These are phyloP conservation scores for Drechslera avenae DNA, from an alignment of 2,329 filamentous ascomycete genomes.

Conservation along the genomic window DNA sequence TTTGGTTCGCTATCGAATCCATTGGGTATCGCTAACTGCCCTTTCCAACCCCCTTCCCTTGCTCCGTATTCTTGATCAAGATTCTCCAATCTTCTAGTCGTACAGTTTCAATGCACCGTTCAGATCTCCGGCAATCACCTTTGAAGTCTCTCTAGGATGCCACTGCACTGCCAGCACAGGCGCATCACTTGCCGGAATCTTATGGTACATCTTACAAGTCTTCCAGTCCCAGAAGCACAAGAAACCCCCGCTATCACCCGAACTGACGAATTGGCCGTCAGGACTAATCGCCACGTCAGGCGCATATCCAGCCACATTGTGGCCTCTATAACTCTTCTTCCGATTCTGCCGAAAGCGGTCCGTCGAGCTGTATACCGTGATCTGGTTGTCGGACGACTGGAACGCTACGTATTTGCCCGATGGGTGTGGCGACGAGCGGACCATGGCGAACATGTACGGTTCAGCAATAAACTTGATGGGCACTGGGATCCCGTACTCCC, in stretches of 20 bases:
- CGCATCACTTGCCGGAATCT: conserved; percentile 82
- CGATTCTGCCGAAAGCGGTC: conserved; percentile 97
- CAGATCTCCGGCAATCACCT: conserved; percentile 87
- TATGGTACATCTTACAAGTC: conserved; percentile 98
- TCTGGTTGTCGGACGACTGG: conserved; percentile 93
- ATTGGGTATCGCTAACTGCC: conserved; percentile 29
- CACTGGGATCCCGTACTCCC: conserved; percentile 98
- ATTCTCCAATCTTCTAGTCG: conserved; percentile 63
- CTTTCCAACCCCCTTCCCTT: conserved; percentile 1
- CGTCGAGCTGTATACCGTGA: conserved; percentile 90
- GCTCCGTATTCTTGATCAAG: neutral
- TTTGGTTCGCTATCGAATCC: neutral
- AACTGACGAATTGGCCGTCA: conserved; percentile 88
- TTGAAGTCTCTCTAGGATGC: conserved; percentile 97
- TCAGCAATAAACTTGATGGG: conserved; percentile 99
- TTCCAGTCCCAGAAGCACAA: conserved; percentile 99
- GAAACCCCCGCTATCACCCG: conserved; percentile 85
- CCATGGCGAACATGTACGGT: conserved; percentile 97
- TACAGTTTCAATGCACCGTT: conserved; percentile 90
- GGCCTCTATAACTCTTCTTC: conserved; percentile 94
- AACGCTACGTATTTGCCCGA: conserved; percentile 93
- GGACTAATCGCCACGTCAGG: conserved; percentile 88
- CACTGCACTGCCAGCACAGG: conserved; percentile 87
- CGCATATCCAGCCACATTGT: conserved; percentile 93
- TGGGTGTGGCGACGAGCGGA: conserved; percentile 81